These are phyloP conservation scores for Curvularia sp. DNA, from an alignment of 2,329 filamentous ascomycete genomes.

Conservation along the genomic window DNA sequence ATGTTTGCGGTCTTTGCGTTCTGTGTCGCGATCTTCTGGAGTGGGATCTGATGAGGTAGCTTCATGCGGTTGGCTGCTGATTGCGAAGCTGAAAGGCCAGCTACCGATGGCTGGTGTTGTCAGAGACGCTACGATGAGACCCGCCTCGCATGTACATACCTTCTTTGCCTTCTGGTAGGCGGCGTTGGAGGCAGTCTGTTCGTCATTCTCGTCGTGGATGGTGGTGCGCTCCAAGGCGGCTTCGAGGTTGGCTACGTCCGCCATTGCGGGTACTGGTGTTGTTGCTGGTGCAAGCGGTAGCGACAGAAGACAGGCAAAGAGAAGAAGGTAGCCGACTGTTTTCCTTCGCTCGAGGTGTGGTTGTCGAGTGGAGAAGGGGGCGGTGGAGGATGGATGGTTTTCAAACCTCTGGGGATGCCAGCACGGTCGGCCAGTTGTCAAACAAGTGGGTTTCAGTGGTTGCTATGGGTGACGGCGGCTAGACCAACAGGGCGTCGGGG, in stretches of 20 bases:
- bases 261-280: slow-evolving; percentile 16
- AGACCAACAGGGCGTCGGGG: slow-evolving; percentile 15
- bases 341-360: slow-evolving; percentile 14
- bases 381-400: slow-evolving; percentile 8
- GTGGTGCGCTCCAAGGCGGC: slow-evolving; percentile 88
- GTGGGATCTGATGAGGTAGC: slow-evolving; percentile 70
- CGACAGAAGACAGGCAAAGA: slow-evolving; percentile 19
- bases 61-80: slow-evolving; percentile 70
- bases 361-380: slow-evolving; percentile 20
- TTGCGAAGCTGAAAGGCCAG: slow-evolving; percentile 56
- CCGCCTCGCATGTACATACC: slow-evolving; percentile 57
- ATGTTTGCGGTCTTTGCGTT: slow-evolving; percentile 63
- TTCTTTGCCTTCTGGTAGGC: slow-evolving; percentile 83
- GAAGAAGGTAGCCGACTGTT: slow-evolving; percentile 20
- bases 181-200: slow-evolving; percentile 61
- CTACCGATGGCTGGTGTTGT: slow-evolving; percentile 51
- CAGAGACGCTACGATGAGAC: slow-evolving; percentile 22
- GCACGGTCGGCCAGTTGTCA: slow-evolving; percentile 16
- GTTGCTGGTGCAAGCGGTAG: slow-evolving; percentile 15
- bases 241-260: slow-evolving; percentile 77
- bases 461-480: slow-evolving; percentile 18
- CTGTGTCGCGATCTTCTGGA: slow-evolving; percentile 86
- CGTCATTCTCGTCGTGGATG: slow-evolving; percentile 84
- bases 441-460: slow-evolving; percentile 23
- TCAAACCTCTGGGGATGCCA: background rate